Evolutionary conservation across 2,329 filamentous ascomycete species (phyloP).

Genomic region (Beauveria bassiana): DNA sequence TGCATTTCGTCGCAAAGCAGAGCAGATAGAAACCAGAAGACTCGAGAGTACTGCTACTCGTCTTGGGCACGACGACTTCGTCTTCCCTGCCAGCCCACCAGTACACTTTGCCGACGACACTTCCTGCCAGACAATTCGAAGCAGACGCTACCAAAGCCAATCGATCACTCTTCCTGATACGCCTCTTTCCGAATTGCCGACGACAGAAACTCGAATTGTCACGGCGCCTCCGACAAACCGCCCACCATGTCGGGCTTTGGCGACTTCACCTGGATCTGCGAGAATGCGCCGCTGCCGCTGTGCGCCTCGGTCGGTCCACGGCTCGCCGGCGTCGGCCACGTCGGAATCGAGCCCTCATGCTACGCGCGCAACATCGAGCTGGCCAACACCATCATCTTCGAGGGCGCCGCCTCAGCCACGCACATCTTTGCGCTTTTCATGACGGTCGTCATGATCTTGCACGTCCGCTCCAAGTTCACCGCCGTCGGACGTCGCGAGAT

Average conservation of each 20-base stretch:
- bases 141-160: neutral
- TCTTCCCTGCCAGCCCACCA: neutral
- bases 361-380: slow-evolving; percentile 92
- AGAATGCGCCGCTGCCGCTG: slow-evolving; percentile 74
- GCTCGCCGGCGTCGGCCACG: slow-evolving; percentile 56
- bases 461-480: slow-evolving; percentile 95
- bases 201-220: neutral
- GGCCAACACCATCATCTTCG: slow-evolving; percentile 97
- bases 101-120: neutral
- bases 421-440: slow-evolving; percentile 87
- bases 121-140: neutral
- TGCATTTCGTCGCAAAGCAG: no score
- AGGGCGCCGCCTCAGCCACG: slow-evolving; percentile 82
- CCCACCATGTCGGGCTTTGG: slow-evolving; percentile 72
- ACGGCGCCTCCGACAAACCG: neutral
- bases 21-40: no score
- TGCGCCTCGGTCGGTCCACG: slow-evolving; percentile 78
- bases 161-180: neutral
- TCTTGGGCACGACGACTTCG: no score
- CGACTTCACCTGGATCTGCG: slow-evolving; percentile 82
- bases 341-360: slow-evolving; percentile 82
- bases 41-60: no score
- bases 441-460: slow-evolving; percentile 91
- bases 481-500: slow-evolving; percentile 74
- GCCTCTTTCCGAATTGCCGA: neutral